Percentiles rank a stretch among this genome's conserved stretches.
Evolutionary conservation across 495 filamentous ascomycete genomes (phyloP).

Genomic region (Penicillium nucicola): DNA sequence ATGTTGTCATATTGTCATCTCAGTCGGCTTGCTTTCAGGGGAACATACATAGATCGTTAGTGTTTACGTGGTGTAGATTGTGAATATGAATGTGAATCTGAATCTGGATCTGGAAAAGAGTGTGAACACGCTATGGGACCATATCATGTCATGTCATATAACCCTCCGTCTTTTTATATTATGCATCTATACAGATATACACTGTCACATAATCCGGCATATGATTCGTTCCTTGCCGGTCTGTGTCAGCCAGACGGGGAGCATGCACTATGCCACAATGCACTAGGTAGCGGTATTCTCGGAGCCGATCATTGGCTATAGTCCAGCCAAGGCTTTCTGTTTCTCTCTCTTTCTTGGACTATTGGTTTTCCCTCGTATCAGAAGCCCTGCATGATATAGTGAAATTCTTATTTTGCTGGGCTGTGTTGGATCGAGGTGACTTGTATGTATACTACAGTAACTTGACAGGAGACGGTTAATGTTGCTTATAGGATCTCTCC

Average conservation of each 20-base stretch:
- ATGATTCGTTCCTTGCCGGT: not conserved
- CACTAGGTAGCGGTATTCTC: not conserved
- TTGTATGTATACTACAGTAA: not conserved
- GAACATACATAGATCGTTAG: no score
- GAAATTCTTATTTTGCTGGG: not conserved
- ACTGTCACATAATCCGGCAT: not conserved
- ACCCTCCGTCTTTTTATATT: not conserved
- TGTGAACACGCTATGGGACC: not conserved
- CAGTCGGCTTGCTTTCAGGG: no score
- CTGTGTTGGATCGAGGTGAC: not conserved
- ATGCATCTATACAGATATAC: not conserved
- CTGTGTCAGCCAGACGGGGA: not conserved
- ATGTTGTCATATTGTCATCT: no score
- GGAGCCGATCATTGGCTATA: constrained; percentile 7
- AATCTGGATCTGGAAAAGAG: no score
- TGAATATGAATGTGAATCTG: no score
- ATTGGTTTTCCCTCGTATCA: constrained; percentile 27
- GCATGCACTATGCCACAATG: not conserved
- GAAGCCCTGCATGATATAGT: not conserved
- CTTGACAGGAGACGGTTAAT: no score
- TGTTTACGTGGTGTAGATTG: no score
- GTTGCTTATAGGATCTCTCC: not conserved
- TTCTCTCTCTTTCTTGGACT: constrained; percentile 1
- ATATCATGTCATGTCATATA: not conserved
- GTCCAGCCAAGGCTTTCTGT: constrained; percentile 3